Evolutionary conservation across 352 stramenopile species (phyloP).

Genomic region (Globisporangium acanthophoron): DNA sequence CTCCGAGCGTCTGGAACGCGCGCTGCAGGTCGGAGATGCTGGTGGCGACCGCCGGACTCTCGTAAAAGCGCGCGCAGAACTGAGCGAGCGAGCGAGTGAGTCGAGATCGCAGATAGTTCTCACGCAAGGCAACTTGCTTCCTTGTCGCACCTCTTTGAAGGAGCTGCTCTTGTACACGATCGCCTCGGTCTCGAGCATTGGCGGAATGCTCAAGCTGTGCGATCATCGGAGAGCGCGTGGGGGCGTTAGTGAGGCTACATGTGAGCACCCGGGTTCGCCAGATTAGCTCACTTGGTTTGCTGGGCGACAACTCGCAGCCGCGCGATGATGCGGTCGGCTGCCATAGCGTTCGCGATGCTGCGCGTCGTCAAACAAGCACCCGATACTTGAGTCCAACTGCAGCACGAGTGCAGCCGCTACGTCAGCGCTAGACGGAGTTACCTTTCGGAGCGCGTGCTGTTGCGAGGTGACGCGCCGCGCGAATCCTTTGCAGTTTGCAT

Average conservation of each 20-base stretch:
- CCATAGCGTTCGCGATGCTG: slow-evolving; percentile 44
- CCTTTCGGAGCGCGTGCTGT: slow-evolving; percentile 33
- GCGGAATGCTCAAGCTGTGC: slow-evolving; percentile 36
- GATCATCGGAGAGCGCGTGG: neutral
- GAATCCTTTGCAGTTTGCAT: slow-evolving; percentile 22
- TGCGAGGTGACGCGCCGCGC: slow-evolving; percentile 18
- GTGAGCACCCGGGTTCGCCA: neutral
- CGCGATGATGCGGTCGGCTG: slow-evolving; percentile 41
- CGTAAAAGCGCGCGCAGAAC: slow-evolving; percentile 52
- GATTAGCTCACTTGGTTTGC: slow-evolving; percentile 33
- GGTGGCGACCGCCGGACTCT: slow-evolving; percentile 25
- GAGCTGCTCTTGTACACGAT: slow-evolving; percentile 44
- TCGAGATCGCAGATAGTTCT: neutral
- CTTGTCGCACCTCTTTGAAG: slow-evolving; percentile 42
- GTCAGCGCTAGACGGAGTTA: neutral
- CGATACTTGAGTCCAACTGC: neutral
- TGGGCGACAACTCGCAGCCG: slow-evolving; percentile 39
- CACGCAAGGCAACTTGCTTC: neutral
- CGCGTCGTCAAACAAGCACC: neutral
- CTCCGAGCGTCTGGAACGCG: slow-evolving; percentile 32
- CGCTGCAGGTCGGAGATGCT: slow-evolving; percentile 37
- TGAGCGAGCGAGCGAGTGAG: slow-evolving; percentile 3
- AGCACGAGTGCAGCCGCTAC: neutral
- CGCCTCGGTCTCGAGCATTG: slow-evolving; percentile 42
- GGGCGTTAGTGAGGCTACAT: neutral